Evolutionary conservation across 2,329 filamentous ascomycete species (phyloP).

Genomic region (Elsinoe perseae): DNA sequence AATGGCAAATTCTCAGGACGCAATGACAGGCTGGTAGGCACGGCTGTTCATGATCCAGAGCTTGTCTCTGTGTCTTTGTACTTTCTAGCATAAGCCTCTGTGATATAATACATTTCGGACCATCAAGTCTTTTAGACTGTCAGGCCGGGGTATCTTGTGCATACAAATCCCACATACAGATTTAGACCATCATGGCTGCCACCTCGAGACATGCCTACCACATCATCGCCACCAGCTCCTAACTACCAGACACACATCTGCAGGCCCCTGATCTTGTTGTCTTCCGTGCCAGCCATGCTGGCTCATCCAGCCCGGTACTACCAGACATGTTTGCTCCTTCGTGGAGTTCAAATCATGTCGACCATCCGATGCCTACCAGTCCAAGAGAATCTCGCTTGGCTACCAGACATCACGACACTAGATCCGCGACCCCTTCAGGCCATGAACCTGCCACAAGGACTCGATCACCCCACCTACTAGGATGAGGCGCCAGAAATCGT

Average conservation of each 20-base stretch:
- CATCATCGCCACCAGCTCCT: too few species aligned
- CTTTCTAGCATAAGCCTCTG: conserved; percentile 11
- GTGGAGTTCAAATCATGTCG: background rate
- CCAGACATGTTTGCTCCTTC: background rate
- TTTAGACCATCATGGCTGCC: too few species aligned
- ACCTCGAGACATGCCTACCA: too few species aligned
- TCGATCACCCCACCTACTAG: conserved; percentile 67
- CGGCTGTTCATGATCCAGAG: background rate
- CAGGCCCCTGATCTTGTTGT: too few species aligned
- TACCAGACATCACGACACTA: conserved; percentile 48
- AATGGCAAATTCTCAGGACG: background rate
- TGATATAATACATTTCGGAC: conserved; percentile 10
- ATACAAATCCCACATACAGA: too few species aligned
- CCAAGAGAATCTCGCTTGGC: background rate
- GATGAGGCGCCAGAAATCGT: conserved; percentile 74
- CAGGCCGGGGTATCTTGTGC: background rate
- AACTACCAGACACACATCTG: too few species aligned
- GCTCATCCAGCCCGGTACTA: too few species aligned
- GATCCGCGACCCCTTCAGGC: conserved; percentile 75
- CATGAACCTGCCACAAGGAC: conserved; percentile 79
- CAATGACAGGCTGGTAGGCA: background rate
- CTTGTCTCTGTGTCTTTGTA: background rate
- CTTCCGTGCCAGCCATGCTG: too few species aligned
- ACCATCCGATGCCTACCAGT: background rate
- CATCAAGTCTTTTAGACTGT: background rate